phyloP scores from a whole-genome alignment of 768 basidiomycete genomes.

The Termitomyces sp. region DNA sequence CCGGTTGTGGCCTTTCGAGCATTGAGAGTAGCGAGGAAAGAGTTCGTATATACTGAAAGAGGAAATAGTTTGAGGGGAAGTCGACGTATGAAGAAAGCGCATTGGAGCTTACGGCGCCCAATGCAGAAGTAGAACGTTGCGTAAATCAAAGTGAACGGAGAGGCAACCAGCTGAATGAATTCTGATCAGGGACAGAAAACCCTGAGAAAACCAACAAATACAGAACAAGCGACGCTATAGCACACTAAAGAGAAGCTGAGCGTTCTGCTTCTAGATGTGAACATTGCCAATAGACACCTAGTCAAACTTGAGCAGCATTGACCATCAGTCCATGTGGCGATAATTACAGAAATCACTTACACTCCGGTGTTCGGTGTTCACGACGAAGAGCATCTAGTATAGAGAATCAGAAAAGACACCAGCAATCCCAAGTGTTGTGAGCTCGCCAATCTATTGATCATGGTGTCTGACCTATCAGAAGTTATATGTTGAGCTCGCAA shows the following conservation, averaged over 20 bases:
- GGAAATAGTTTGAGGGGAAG: neutral
- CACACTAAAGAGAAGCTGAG: constrained; percentile 29
- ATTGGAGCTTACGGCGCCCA: constrained; percentile 35
- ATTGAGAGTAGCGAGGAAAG: constrained; percentile 50
- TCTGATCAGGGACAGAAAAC: neutral
- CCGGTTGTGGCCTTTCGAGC: constrained; percentile 35
- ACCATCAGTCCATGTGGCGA: constrained; percentile 1
- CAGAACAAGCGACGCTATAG: constrained; percentile 46
- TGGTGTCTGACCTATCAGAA: constrained; percentile 37
- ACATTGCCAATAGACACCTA: constrained; percentile 20
- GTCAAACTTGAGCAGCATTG: constrained; percentile 25
- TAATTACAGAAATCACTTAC: constrained; percentile 23
- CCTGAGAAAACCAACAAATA: constrained; percentile 10
- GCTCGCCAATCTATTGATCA: constrained; percentile 46
- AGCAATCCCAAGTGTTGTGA: neutral
- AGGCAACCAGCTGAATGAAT: constrained; percentile 30
- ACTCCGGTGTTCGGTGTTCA: constrained; percentile 53
- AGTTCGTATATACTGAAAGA: constrained; percentile 44
- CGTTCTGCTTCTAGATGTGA: neutral
- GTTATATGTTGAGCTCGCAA: neutral
- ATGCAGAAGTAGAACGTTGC: constrained; percentile 50
- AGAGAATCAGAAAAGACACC: neutral
- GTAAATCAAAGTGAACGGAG: constrained; percentile 41
- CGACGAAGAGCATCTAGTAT: constrained; percentile 47
- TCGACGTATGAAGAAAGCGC: neutral